Evolutionary conservation across 176 grass and related monocot genomes (phyloP).

Genomic region (Hyparrhenia diplandra): DNA sequence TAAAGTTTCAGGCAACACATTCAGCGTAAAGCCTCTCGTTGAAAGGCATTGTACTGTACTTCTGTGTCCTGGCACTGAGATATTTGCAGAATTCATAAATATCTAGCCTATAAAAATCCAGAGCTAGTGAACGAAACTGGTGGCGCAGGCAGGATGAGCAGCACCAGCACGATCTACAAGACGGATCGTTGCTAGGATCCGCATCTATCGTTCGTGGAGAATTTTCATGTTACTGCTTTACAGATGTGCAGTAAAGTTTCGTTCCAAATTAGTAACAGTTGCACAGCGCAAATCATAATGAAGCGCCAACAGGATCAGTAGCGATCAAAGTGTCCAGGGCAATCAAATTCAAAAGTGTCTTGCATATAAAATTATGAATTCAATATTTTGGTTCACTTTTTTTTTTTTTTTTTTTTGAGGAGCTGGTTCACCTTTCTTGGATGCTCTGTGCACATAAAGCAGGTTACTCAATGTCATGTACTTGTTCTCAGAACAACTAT

Average conservation of each 20-base stretch:
- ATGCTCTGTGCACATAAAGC: background rate
- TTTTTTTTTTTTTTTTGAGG: too few species aligned
- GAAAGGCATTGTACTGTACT: background rate
- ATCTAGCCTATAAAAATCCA: background rate
- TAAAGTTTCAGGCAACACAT: too few species aligned
- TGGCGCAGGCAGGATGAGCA: background rate
- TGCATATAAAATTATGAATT: background rate
- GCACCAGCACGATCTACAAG: background rate
- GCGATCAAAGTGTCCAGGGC: background rate
- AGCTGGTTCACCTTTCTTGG: background rate
- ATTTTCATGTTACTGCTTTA: background rate
- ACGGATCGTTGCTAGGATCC: too few species aligned
- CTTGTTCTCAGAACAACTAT: too few species aligned
- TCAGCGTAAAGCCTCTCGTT: background rate
- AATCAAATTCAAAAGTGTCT: background rate
- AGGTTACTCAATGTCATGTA: too few species aligned
- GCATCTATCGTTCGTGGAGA: background rate
- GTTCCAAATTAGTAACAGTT: too few species aligned
- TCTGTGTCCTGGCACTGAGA: background rate
- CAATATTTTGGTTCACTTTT: background rate
- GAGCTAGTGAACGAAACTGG: background rate
- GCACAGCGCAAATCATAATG: background rate
- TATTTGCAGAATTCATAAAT: background rate
- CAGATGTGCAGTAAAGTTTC: too few species aligned
- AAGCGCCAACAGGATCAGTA: background rate